A percentile compares a stretch with the other conserved stretches of the same genome.
Evolutionary conservation across 345 rosid species (phyloP).

Genomic region (Crucihimalaya himalaica): DNA sequence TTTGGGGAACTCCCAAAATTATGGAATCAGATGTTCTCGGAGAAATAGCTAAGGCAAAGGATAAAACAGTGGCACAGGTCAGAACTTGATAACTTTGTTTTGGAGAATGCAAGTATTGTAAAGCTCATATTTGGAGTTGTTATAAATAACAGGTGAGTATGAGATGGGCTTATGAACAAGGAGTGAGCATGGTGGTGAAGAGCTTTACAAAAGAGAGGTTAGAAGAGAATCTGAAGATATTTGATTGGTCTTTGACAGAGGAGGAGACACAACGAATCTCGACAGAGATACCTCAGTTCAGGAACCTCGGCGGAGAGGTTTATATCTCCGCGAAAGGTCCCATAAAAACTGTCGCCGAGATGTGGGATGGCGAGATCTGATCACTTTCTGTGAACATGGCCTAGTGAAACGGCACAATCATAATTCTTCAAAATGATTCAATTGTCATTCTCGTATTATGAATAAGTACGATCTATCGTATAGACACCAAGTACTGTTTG

Average conservation of each 20-base stretch:
- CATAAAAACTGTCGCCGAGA: conserved; percentile 31
- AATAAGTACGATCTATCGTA: neutral
- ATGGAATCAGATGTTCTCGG: conserved; percentile 64
- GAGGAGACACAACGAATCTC: conserved; percentile 48
- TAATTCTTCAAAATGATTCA: neutral
- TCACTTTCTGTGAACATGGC: neutral
- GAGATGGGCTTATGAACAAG: conserved; percentile 67
- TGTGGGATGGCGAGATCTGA: conserved; percentile 46
- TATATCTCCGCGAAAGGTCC: conserved; percentile 38
- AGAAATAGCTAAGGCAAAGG: conserved; percentile 61
- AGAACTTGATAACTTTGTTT: neutral
- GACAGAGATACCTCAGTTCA: conserved; percentile 49
- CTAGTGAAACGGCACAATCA: neutral
- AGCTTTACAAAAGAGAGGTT: conserved; percentile 61
- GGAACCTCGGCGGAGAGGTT: conserved; percentile 30
- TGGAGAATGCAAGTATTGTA: neutral
- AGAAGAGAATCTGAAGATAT: conserved; percentile 59
- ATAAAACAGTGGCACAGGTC: conserved; percentile 75
- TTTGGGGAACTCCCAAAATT: conserved; percentile 68
- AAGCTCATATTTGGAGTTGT: neutral
- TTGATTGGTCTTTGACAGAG: conserved; percentile 55
- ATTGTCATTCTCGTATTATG: neutral
- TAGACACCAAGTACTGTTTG: no score
- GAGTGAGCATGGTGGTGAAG: conserved; percentile 52
- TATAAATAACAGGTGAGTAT: conserved; percentile 48